Evolutionary conservation across 139 green algal genomes (phyloP).

Genomic region (Chlorella sp.): DNA sequence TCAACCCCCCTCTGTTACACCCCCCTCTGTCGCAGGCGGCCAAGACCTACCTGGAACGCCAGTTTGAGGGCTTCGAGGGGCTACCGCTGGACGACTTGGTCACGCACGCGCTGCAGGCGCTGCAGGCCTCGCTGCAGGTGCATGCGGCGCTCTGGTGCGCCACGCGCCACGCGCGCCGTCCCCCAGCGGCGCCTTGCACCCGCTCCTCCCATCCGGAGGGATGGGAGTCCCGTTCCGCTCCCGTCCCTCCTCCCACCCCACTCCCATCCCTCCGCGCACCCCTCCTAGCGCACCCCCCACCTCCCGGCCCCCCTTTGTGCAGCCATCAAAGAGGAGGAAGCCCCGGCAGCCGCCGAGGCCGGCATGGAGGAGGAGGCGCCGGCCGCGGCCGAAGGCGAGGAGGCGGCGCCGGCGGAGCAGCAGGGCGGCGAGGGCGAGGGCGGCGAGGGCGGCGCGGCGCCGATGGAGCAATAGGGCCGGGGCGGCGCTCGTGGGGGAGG

Average conservation of each 20-base stretch:
- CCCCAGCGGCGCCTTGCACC: neutral
- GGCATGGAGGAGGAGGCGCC: constrained; percentile 12
- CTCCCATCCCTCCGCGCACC: neutral
- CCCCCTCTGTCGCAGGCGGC: constrained; percentile 65
- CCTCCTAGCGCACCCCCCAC: neutral
- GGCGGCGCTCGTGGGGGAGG: no score
- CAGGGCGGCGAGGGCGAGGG: constrained; percentile 6
- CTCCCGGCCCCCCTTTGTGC: neutral
- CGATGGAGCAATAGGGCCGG: constrained; percentile 31
- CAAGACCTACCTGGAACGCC: constrained; percentile 97
- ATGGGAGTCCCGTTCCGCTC: neutral
- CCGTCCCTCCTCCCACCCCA: neutral
- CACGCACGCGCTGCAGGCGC: constrained; percentile 73
- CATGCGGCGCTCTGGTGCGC: neutral
- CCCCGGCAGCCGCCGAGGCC: neutral
- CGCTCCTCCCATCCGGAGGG: neutral
- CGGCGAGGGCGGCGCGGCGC: constrained; percentile 14
- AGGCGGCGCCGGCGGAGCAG: constrained; percentile 12
- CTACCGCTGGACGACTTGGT: constrained; percentile 84
- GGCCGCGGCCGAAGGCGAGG: neutral
- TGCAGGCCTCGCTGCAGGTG: constrained; percentile 40
- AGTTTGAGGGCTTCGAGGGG: constrained; percentile 82
- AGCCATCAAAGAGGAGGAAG: constrained; percentile 37
- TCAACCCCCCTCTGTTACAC: neutral
- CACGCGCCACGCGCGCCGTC: neutral